Evolutionary conservation across 352 stramenopile genomes (phyloP).

Genomic region (Phytophthora meadii): DNA sequence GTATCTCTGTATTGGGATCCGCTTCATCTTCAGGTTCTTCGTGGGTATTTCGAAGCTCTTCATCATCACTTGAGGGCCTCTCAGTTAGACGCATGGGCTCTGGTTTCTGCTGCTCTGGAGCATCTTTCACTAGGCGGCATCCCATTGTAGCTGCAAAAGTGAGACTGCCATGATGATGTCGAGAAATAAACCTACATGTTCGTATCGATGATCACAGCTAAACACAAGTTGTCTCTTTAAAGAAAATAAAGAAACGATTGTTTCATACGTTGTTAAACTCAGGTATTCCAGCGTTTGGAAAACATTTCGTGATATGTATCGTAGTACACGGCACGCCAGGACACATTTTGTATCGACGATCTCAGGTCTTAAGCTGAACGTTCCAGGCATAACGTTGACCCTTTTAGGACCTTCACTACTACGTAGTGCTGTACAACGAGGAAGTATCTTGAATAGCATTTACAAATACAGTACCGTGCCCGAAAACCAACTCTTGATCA

Average conservation of each 20-base stretch:
- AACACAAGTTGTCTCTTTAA: not conserved
- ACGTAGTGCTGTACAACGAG: no score
- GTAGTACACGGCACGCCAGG: no score
- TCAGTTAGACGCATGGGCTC: conserved; percentile 6
- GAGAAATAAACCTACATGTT: not conserved
- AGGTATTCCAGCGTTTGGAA: not conserved
- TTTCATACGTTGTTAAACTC: not conserved
- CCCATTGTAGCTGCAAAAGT: conserved; percentile 13
- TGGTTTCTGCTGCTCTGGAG: not conserved
- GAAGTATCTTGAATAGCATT: no score
- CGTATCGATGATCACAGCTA: not conserved
- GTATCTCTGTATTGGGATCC: not conserved
- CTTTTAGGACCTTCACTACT: no score
- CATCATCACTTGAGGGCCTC: conserved; percentile 10
- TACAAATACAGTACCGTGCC: no score
- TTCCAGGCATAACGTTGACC: no score
- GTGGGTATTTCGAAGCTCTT: not conserved
- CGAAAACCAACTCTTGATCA: no score
- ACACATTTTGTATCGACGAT: no score
- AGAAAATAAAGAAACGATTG: no score
- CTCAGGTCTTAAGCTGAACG: no score
- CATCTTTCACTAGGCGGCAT: conserved; percentile 1
- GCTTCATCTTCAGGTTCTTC: conserved; percentile 9
- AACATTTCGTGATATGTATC: not conserved
- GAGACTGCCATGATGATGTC: no score